Base-by-base conservation (phyloP, 1,284 basidiomycete species). In the Heterobasidion parviporum region DNA sequence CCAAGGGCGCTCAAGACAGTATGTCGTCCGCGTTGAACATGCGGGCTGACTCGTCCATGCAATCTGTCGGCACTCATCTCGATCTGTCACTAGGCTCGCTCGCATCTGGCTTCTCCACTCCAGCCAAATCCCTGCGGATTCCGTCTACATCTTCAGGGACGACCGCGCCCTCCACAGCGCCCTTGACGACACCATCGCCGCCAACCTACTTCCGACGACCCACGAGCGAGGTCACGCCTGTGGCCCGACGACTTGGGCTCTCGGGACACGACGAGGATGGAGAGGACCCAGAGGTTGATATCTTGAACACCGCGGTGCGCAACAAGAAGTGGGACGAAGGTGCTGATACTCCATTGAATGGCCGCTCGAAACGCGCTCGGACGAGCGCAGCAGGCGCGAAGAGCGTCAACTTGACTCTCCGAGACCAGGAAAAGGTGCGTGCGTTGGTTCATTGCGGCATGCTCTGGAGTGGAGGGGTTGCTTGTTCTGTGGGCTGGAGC, bases 361-460 rank as follows among this genome's bases (percentile, higher is more conserved):
- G 72, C 15, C 75, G 77, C 34, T 64, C 72, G 54, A 73, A 74
- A 65, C 69, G 71, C 54, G 62, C 70, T 7, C 70, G 78, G 58
- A 71, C 73, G n/a, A 74, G 71, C 41, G 72, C 73, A 26, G 62
- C 68, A 14, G 71, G 72, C 9, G 72, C 75, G 43, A 89, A 88
- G 66, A 82, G 79, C 1, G 79, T 75, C 2, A 83, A 89, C 32
- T 75, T 96, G 62, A 95, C 94, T 0, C 76, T 98, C 14, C 79
- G 93, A 8, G 94, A 97, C 68, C 94, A 98, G 69, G 94, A 97
- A 72, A 94, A 97, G 81, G 94, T 93, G 64, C 56, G 79, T 46
- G 50, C 0, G 10, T n/a, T 41, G n/a, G 12, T 41, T 41, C 5
- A n/a, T 41, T 10, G n/a, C 38, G 38, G 38, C 10, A 8, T n/a